Evolutionary conservation across 345 rosid genomes (phyloP).

Genomic region (Noccaea caerulescens): DNA sequence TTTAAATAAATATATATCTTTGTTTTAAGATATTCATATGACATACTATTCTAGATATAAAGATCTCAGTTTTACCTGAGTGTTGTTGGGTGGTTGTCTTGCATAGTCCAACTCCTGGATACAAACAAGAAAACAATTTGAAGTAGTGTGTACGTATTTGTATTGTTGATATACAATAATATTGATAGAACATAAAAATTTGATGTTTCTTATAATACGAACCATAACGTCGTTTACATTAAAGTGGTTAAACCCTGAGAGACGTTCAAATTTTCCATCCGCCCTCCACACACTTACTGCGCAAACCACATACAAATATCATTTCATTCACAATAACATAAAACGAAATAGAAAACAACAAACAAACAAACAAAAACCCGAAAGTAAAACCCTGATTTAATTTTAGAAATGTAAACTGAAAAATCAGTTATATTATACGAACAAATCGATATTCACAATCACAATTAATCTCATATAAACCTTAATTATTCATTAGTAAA

Average conservation of each 20-base stretch:
- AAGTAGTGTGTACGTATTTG: not conserved
- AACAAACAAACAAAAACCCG: not conserved
- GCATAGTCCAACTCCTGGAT: not conserved
- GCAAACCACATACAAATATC: not conserved
- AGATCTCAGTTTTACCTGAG: not conserved
- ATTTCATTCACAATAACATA: not conserved
- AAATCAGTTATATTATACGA: not conserved
- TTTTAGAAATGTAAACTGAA: not conserved
- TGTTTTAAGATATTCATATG: slow-evolving; percentile 5
- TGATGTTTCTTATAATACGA: not conserved
- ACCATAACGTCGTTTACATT: slow-evolving; percentile 10
- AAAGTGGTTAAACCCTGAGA: not conserved
- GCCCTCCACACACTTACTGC: slow-evolving; percentile 4
- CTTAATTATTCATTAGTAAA: not conserved
- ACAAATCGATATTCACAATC: slow-evolving; percentile 1
- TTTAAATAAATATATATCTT: not conserved
- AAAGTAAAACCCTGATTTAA: not conserved
- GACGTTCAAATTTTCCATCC: slow-evolving; percentile 9
- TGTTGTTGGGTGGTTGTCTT: not conserved
- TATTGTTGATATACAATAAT: not conserved
- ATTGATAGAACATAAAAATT: not conserved
- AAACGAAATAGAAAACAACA: not conserved
- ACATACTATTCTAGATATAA: not conserved
- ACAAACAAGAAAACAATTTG: not conserved
- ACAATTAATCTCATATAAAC: not conserved